A percentile compares a stretch with the other conserved stretches of the same genome.
These are phyloP conservation scores for Penicillium vulpinum DNA, from an alignment of 2,329 filamentous ascomycete species.

Conservation along the genomic window DNA sequence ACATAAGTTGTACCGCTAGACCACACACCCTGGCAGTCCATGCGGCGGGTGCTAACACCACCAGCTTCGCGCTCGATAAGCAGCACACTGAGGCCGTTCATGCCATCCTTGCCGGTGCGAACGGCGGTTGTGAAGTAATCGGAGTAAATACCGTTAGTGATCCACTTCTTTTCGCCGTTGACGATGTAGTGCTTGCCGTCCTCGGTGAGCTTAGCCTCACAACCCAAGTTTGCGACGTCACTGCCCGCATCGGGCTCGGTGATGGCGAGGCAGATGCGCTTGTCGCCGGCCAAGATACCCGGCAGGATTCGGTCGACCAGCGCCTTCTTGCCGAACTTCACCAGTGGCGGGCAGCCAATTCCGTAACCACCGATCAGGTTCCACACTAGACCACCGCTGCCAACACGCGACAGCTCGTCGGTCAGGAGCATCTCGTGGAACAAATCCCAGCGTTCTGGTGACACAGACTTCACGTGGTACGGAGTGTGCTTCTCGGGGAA, in stretches of 20 bases:
- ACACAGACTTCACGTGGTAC: conserved; percentile 72
- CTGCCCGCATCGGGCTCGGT: conserved; percentile 94
- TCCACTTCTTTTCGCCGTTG: conserved; percentile 99
- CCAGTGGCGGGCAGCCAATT: conserved; percentile 86
- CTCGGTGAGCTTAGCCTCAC: conserved; percentile 89
- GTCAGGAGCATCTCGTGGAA: conserved; percentile 98
- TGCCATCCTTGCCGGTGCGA: conserved; percentile 81
- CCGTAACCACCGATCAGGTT: conserved; percentile 95
- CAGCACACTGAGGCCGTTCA: conserved; percentile 88
- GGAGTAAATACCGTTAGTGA: conserved; percentile 94
- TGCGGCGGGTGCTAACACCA: conserved; percentile 87
- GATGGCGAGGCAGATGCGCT: conserved; percentile 95
- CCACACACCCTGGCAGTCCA: conserved; percentile 99
- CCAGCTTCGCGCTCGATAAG: conserved; percentile 84
- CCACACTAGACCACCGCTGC: conserved; percentile 93
- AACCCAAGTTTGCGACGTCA: conserved; percentile 92
- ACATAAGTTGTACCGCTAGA: conserved; percentile 94
- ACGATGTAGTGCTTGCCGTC: conserved; percentile 99
- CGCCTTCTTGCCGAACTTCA: conserved; percentile 86
- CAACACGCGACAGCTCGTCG: conserved; percentile 86
- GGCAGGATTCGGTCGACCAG: conserved; percentile 86
- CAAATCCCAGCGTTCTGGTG: conserved; percentile 89
- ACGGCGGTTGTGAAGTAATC: conserved; percentile 99
- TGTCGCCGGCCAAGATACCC: conserved; percentile 84
- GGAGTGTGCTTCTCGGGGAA: conserved; percentile 76